phyloP scores from a whole-genome alignment of 768 basidiomycete genomes.

The Amanita fuliginea region DNA sequence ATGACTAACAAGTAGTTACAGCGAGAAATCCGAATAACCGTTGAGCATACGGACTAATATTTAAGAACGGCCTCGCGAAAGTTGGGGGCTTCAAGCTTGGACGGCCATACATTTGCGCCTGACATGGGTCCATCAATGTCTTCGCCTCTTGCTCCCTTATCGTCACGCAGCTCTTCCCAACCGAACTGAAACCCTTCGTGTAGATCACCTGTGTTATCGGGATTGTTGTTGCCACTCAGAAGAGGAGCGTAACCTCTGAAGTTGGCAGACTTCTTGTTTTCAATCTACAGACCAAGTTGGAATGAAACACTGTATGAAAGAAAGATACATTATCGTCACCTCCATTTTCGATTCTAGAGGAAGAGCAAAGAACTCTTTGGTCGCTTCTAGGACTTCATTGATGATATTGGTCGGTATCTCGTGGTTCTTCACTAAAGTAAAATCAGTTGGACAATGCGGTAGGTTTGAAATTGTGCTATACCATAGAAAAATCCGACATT shows the following conservation, averaged over 20 bases:
- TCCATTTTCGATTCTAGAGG: constrained; percentile 55
- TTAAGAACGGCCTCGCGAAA: constrained; percentile 48
- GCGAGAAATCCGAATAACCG: neutral
- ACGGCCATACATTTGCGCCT: constrained; percentile 74
- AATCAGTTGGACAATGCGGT: neutral
- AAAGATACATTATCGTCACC: constrained; percentile 22
- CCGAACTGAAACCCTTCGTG: constrained; percentile 90
- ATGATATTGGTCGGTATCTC: constrained; percentile 49
- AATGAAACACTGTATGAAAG: neutral
- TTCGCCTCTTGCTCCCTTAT: constrained; percentile 17
- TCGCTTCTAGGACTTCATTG: constrained; percentile 28
- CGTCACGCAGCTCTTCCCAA: constrained; percentile 39
- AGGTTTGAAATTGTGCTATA: constrained; percentile 14
- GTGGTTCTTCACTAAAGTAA: constrained; percentile 62
- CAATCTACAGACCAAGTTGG: constrained; percentile 32
- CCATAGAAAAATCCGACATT: constrained; percentile 83
- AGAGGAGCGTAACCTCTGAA: constrained; percentile 73
- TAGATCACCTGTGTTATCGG: constrained; percentile 71
- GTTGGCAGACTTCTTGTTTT: constrained; percentile 53
- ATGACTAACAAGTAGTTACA: constrained; percentile 16
- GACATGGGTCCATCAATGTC: constrained; percentile 39
- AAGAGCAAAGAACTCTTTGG: constrained; percentile 59
- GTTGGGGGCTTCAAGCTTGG: constrained; percentile 36
- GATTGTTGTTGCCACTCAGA: constrained; percentile 64
- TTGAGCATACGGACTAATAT: constrained; percentile 47